These are phyloP conservation scores for Polytrichum formosum DNA, from an alignment of 225 moss, liverwort and hornwort genomes.

Conservation along the genomic window DNA sequence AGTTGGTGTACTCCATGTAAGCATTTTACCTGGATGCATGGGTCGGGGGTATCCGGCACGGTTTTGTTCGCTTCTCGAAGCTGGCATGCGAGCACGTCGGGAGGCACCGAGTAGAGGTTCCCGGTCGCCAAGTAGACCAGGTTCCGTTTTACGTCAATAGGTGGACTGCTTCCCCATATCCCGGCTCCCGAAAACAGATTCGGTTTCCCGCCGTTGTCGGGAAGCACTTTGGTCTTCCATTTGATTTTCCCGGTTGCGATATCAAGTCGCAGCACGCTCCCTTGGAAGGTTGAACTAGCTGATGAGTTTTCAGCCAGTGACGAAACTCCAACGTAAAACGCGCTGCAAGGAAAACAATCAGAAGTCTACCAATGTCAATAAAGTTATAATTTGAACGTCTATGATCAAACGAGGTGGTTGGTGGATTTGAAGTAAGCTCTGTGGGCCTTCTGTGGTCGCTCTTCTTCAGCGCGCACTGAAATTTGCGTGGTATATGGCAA, in stretches of 20 bases:
- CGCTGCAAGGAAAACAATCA: not conserved
- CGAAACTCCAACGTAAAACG: constrained; percentile 17
- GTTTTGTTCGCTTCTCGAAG: constrained; percentile 18
- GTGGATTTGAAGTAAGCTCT: no score
- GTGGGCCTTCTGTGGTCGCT: no score
- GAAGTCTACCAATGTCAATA: not conserved
- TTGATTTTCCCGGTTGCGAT: constrained; percentile 16
- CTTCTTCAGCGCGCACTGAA: no score
- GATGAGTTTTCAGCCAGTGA: constrained; percentile 1
- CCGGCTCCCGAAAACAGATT: constrained; percentile 9
- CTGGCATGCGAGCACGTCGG: constrained; percentile 12
- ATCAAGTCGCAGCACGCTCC: constrained; percentile 7
- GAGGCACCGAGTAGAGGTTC: constrained; percentile 15
- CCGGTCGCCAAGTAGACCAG: constrained; percentile 19
- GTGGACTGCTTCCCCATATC: constrained; percentile 25
- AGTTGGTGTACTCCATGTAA: no score
- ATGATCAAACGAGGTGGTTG: no score
- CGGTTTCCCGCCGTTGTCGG: constrained; percentile 8
- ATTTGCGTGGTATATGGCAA: no score
- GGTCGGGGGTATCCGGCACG: constrained; percentile 13
- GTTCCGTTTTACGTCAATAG: constrained; percentile 7
- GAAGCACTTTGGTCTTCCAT: constrained; percentile 27
- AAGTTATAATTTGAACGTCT: no score
- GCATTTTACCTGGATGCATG: constrained; percentile 9
- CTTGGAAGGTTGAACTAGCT: constrained; percentile 23